These are phyloP conservation scores for Haematococcus lacustris DNA, from an alignment of 139 green algal species.

Conservation along the genomic window DNA sequence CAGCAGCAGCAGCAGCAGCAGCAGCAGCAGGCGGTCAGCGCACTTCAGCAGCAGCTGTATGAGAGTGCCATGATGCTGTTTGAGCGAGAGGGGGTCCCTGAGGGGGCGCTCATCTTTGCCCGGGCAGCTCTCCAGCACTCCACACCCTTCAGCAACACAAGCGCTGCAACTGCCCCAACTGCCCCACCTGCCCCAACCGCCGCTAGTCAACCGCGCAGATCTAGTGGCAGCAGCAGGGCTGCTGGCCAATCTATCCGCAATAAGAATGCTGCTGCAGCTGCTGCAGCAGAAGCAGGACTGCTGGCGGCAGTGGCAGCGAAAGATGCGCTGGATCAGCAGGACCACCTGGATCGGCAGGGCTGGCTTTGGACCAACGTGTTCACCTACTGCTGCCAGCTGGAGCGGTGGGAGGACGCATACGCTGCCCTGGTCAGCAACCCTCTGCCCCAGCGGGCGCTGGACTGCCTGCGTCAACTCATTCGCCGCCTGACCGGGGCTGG, in stretches of 20 bases:
- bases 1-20: no score
- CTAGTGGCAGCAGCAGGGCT: no score
- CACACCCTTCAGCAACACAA: not conserved
- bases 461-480: conserved; percentile 37
- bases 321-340: not conserved
- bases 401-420: conserved; percentile 35
- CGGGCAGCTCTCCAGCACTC: conserved; percentile 26
- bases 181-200: not conserved
- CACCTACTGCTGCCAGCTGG: conserved; percentile 25
- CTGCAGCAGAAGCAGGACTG: not conserved
- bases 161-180: not conserved
- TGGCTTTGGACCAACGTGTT: conserved; percentile 44
- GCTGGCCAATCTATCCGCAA: no score
- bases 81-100: conserved; percentile 27
- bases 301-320: not conserved
- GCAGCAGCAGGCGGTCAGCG: no score
- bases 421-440: conserved; percentile 40
- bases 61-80: no score
- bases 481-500: conserved; percentile 19
- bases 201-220: not conserved
- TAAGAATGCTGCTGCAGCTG: no score
- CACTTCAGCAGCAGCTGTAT: no score
- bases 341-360: conserved; percentile 11
- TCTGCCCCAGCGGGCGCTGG: conserved; percentile 20
- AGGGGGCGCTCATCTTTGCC: conserved; percentile 37